Conservation (phyloP, 768 basidiomycete species). For the Termitomyces sp. region DNA sequence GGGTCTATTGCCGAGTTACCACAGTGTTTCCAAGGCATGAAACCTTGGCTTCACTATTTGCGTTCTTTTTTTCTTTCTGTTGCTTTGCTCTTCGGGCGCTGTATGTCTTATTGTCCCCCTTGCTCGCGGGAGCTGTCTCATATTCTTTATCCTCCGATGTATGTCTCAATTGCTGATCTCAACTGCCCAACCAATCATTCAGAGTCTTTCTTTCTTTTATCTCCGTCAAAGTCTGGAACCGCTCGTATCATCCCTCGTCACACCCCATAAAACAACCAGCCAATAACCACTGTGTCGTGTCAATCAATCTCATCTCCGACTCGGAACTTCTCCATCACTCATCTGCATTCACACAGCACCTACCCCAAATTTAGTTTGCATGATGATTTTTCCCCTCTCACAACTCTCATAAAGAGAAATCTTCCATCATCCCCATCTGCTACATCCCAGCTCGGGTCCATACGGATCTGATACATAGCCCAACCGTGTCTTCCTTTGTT, state of each 20-base stretch:
- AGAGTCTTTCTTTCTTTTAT: not conserved
- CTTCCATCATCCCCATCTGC: not conserved
- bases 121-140: not conserved
- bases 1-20: slow-evolving; percentile 34
- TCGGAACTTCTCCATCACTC: not conserved
- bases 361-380: not conserved
- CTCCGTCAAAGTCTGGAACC: slow-evolving; percentile 1
- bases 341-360: not conserved
- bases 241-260: not conserved
- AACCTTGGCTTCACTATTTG: not conserved
- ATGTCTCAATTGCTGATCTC: not conserved
- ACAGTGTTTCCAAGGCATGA: slow-evolving; percentile 16
- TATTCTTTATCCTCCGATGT: not conserved
- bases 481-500: not conserved
- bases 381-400: not conserved
- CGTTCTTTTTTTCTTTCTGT: not conserved
- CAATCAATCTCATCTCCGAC: not conserved
- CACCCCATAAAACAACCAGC: not conserved
- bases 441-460: too few relatives aligned
- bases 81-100: not conserved
- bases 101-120: slow-evolving; percentile 8
- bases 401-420: not conserved
- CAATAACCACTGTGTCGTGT: not conserved
- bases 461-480: not conserved
- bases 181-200: not conserved